phyloP scores from a whole-genome alignment of 75 land plant genomes.

The Selaginella tamariscina region DNA sequence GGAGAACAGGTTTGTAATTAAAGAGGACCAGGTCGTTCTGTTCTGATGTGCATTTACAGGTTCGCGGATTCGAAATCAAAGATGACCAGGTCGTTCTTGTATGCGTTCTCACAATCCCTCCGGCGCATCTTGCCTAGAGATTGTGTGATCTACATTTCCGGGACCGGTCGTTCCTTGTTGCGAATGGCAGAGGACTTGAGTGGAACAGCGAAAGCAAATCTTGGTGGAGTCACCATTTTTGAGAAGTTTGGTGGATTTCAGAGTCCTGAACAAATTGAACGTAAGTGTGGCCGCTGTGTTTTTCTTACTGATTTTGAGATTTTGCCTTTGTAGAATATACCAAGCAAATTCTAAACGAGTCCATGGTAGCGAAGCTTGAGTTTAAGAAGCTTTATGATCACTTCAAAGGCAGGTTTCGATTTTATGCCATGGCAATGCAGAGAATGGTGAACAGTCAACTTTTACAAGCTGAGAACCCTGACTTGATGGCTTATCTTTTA shows the following conservation, averaged over 20 bases:
- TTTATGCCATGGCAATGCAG: background rate
- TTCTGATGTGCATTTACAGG: too few species aligned
- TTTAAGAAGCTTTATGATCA: background rate
- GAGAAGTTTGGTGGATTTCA: background rate
- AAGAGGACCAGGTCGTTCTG: too few species aligned
- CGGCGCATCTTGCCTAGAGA: too few species aligned
- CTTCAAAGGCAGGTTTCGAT: background rate
- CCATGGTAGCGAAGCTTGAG: background rate
- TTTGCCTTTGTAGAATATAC: background rate
- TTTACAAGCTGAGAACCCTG: background rate
- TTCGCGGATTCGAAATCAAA: too few species aligned
- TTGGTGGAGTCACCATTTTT: slow-evolving; percentile 1
- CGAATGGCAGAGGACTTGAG: too few species aligned
- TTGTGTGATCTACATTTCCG: too few species aligned
- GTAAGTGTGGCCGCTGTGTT: background rate
- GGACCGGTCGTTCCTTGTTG: too few species aligned
- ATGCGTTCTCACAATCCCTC: too few species aligned
- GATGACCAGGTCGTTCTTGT: too few species aligned
- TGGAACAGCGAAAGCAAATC: too few species aligned
- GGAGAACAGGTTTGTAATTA: too few species aligned
- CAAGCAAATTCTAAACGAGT: background rate
- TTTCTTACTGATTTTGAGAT: background rate
- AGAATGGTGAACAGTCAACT: background rate
- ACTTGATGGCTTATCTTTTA: background rate
- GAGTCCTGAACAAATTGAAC: background rate